These are phyloP conservation scores for Arthrobotrys sphaeroides DNA, from an alignment of 2,329 filamentous ascomycete species.

Conservation along the genomic window DNA sequence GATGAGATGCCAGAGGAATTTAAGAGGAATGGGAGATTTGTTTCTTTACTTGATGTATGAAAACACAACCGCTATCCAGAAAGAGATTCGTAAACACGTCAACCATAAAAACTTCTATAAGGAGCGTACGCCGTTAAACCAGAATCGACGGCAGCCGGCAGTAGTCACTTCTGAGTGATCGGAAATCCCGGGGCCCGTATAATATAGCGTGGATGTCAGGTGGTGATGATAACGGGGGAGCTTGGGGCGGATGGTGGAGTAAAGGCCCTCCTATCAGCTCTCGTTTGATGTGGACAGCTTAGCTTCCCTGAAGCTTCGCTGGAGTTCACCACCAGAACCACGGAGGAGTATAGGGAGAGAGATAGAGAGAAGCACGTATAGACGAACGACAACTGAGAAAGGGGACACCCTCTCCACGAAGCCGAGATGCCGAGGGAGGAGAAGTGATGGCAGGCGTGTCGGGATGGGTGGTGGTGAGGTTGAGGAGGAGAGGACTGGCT, in stretches of 20 bases:
- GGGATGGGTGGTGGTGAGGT: constrained; percentile 26
- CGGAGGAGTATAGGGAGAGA: not conserved
- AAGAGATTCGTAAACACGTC: constrained; percentile 54
- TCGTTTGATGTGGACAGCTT: constrained; percentile 12
- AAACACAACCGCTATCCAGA: constrained; percentile 20
- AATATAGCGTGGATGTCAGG: not conserved
- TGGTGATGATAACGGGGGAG: constrained; percentile 4
- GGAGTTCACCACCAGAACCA: not conserved
- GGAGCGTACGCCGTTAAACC: constrained; percentile 26
- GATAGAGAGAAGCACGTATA: not conserved
- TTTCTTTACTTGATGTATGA: constrained; percentile 3
- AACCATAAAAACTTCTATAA: constrained; percentile 48
- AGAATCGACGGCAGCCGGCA: constrained; percentile 8
- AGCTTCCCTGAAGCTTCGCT: constrained; percentile 22
- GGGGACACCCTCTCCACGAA: constrained; percentile 24
- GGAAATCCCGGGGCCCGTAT: constrained; percentile 6
- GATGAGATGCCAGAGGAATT: not conserved
- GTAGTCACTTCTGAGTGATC: constrained; percentile 15
- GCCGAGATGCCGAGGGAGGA: constrained; percentile 27
- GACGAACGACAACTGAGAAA: not conserved
- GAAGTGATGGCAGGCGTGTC: constrained; percentile 36
- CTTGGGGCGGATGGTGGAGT: not conserved
- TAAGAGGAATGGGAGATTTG: not conserved
- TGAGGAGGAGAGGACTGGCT: not conserved
- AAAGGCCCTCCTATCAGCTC: constrained; percentile 21